phyloP scores from a whole-genome alignment of 2,329 filamentous ascomycete genomes.

The Cytospora schulzeri region DNA sequence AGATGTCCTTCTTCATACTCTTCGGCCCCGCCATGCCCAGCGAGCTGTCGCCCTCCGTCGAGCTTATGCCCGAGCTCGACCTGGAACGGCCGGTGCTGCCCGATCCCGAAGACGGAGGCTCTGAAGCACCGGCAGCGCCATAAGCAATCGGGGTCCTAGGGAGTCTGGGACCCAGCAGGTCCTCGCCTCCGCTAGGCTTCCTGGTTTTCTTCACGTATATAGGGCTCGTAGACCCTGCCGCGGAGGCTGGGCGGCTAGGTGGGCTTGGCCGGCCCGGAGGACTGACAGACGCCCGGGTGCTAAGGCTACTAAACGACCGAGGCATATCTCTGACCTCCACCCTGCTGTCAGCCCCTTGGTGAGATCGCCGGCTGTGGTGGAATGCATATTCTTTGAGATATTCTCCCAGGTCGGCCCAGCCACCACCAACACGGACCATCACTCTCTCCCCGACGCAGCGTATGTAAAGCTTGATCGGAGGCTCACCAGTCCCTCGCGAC shows the following conservation, averaged over 20 bases:
- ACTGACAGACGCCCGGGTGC: conserved; percentile 31
- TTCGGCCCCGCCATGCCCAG: conserved; percentile 73
- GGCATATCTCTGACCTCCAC: conserved; percentile 61
- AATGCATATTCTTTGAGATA: conserved; percentile 91
- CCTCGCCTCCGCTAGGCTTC: conserved; percentile 44
- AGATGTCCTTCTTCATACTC: conserved; percentile 65
- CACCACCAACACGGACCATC: conserved; percentile 96
- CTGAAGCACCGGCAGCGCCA: conserved; percentile 36
- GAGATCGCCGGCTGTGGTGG: conserved; percentile 79
- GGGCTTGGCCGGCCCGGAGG: conserved; percentile 41
- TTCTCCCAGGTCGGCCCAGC: conserved; percentile 96
- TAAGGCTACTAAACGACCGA: conserved; percentile 29
- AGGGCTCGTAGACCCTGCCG: conserved; percentile 48
- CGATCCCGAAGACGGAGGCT: conserved; percentile 50
- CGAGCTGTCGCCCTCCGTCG: conserved; percentile 61
- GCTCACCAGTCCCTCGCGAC: conserved; percentile 77
- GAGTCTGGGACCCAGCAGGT: conserved; percentile 29
- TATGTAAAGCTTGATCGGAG: conserved; percentile 93
- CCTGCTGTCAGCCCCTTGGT: conserved; percentile 49
- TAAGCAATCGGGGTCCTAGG: conserved; percentile 48
- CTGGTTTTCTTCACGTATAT: conserved; percentile 59
- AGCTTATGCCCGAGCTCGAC: conserved; percentile 56
- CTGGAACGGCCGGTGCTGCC: conserved; percentile 43
- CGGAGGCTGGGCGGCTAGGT: conserved; percentile 41
- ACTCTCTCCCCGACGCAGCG: conserved; percentile 91